Percentiles rank a stretch among this genome's conserved stretches.
Evolutionary conservation across 306 rosid species (phyloP).

Genomic region (Castanospermum australe): DNA sequence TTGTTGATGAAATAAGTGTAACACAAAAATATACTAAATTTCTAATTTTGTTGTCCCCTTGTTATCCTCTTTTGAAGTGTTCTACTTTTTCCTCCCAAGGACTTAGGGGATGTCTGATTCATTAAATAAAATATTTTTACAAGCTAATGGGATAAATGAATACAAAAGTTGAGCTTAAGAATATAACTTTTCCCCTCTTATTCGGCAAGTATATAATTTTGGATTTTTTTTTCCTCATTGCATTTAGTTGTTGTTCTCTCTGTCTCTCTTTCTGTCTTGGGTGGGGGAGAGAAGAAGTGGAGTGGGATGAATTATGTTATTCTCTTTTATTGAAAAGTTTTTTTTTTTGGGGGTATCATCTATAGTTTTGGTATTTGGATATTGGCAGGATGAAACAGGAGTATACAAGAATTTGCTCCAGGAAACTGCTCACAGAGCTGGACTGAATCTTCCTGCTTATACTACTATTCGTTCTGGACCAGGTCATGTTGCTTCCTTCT

Average conservation of each 20-base stretch:
- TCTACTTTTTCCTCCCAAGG: background rate
- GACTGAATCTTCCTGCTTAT: conserved; percentile 77
- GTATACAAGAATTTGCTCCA: conserved; percentile 88
- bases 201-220: conserved; percentile 1
- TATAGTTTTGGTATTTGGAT: conserved; percentile 2
- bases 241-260: background rate
- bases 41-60: background rate
- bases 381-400: conserved; percentile 71
- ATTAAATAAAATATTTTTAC: background rate
- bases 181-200: background rate
- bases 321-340: background rate
- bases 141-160: conserved; percentile 8
- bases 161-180: background rate
- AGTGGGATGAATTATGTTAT: conserved; percentile 6
- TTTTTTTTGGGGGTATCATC: background rate
- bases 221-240: background rate
- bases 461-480: conserved; percentile 66
- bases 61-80: background rate
- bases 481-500: conserved; percentile 63
- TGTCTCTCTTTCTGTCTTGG: background rate
- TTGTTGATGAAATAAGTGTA: background rate
- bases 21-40: background rate
- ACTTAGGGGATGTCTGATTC: background rate
- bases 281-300: background rate
- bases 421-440: conserved; percentile 91